phyloP scores from a whole-genome alignment of 208 protist species.

The Wallacemonas sp. region DNA sequence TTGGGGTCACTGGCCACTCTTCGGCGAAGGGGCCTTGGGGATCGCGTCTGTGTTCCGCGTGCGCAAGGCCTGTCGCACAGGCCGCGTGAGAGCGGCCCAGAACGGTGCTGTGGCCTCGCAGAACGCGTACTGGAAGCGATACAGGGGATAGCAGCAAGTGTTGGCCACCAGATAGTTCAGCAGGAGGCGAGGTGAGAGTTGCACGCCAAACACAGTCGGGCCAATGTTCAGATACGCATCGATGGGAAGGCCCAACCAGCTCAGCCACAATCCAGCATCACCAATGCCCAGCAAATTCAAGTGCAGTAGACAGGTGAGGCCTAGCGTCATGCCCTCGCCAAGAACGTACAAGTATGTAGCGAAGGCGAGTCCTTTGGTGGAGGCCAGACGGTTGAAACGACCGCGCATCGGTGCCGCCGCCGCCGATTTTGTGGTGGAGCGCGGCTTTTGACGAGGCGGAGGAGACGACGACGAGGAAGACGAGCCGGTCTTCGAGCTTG shows the following conservation, averaged over 20 bases:
- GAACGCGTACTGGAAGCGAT: constrained; percentile 42
- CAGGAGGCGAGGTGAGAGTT: constrained; percentile 54
- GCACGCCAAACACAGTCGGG: constrained; percentile 37
- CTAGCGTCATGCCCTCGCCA: constrained; percentile 58
- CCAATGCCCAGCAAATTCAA: constrained; percentile 46
- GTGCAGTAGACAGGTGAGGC: constrained; percentile 57
- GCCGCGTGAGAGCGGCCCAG: not conserved
- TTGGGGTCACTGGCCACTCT: not conserved
- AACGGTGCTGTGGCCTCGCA: constrained; percentile 38
- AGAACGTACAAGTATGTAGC: constrained; percentile 63
- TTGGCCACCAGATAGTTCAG: constrained; percentile 74
- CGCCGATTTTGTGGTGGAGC: not conserved
- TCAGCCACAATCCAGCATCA: constrained; percentile 48
- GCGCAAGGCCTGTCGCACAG: not conserved
- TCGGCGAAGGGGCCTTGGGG: constrained; percentile 26
- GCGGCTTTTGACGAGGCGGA: not conserved
- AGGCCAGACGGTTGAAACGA: constrained; percentile 68
- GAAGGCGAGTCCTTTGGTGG: constrained; percentile 48
- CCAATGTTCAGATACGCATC: constrained; percentile 43
- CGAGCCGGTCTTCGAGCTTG: not conserved
- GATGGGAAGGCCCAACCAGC: constrained; percentile 9
- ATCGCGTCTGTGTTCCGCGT: constrained; percentile 4
- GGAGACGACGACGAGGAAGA: not conserved
- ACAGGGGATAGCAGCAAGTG: constrained; percentile 48
- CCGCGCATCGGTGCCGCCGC: constrained; percentile 36